Conservation (phyloP, 2,329 filamentous ascomycete genomes). For the Colletotrichum noveboracense region DNA sequence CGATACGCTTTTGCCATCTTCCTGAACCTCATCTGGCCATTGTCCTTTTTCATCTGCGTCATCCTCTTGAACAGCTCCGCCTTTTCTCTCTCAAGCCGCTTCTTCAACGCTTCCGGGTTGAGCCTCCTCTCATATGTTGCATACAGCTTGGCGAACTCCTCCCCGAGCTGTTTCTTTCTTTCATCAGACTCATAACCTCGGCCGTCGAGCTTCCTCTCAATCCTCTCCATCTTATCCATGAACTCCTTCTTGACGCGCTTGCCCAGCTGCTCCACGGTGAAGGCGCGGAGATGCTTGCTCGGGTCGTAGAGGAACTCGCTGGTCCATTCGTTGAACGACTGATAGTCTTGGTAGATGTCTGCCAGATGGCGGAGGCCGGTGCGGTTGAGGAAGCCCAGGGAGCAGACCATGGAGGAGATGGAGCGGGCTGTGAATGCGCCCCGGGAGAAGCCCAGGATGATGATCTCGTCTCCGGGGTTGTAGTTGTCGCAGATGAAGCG, state of each 20-base stretch:
- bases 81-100: neutral
- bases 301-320: neutral
- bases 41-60: neutral
- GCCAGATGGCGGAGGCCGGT: slow-evolving; percentile 2
- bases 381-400: slow-evolving; percentile 18
- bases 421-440: slow-evolving; percentile 41
- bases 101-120: neutral
- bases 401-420: slow-evolving; percentile 30
- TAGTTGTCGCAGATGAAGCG: slow-evolving; percentile 42
- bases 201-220: neutral
- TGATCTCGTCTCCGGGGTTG: slow-evolving; percentile 35
- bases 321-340: slow-evolving; percentile 13
- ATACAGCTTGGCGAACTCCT: neutral
- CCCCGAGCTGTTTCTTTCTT: neutral
- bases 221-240: slow-evolving; percentile 5
- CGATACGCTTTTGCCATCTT: slow-evolving; percentile 2
- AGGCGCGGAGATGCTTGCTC: neutral
- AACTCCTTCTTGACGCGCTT: neutral
- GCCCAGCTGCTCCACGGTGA: neutral
- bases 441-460: slow-evolving; percentile 40
- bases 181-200: neutral
- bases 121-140: neutral
- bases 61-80: neutral
- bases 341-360: slow-evolving; percentile 20
- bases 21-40: neutral